Evolutionary conservation across 805 yeast genomes (phyloP), one percentile per base, ranked within the genome.

Genomic region (Candida hispaniensis): DNA sequence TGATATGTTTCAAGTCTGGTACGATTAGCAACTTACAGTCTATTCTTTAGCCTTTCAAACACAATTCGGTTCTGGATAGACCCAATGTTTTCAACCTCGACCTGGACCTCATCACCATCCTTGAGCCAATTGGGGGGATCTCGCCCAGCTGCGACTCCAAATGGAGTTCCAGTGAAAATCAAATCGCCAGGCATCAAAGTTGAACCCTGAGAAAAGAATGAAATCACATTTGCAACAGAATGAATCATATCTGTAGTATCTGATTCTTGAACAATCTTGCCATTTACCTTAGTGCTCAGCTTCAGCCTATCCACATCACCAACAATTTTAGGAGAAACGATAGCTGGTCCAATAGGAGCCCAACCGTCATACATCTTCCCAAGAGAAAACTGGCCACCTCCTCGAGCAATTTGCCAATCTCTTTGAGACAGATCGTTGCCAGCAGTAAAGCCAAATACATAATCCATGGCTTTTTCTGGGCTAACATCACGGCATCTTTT

Each of bases 361-460:
- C 66, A 70, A 4, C 64, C 64, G 40, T 71, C 76, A 44, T 64
- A 69, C 63, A 63, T 62, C 51, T 71, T 71, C 7, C 72, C 70
- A 7, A 63, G 50, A 22, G 61, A 53, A 61, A 69, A 71, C 44
- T 71, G 76, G 12, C 71, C 59, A 3, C 73, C 72, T 19, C 73
- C 72, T 21, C 64, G 55, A 32, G 63, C 58, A 30, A 60, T 55
- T 47, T 71, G 75, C 75, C 75, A 69, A n/a, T 61, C 62, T 38
- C 76, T 56, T 44, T 68, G 72, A 8, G 73, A 66, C 7, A 71
- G 67, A 47, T 71, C 77, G 49, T 71, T 67, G 4, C 75, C 75
- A 13, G 63, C 63, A 2, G 71, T 47, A 49, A 67, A 71, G 6
- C 77, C 77, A 12, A 67, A 49, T 4, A 71, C 65, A 40, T 68